A percentile compares a stretch with the other conserved stretches of the same genome.
Conservation (phyloP, 306 rosid species). For the Cucurbita pepo region DNA sequence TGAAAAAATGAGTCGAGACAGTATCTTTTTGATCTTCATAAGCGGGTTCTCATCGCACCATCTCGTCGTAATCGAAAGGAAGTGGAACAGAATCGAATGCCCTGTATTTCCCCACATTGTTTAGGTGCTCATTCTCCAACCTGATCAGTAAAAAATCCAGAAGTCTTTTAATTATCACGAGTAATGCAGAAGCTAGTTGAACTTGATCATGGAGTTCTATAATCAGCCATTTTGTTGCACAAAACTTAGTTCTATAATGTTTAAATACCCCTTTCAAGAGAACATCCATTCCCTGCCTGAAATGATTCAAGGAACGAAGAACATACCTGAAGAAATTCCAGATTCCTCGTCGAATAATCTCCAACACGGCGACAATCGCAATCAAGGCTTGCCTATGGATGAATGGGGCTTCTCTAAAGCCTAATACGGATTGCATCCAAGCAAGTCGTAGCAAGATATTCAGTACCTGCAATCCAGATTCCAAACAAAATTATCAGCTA, state of each 20-base stretch:
- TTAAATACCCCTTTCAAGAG: not conserved
- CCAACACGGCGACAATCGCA: slow-evolving; percentile 55
- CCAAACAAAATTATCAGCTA: not conserved
- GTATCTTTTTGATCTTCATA: slow-evolving; percentile 1
- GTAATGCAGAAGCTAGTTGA: not conserved
- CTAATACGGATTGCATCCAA: slow-evolving; percentile 67
- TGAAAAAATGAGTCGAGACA: not conserved
- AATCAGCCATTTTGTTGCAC: not conserved
- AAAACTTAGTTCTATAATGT: not conserved
- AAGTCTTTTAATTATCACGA: not conserved
- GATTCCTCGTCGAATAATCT: slow-evolving; percentile 71
- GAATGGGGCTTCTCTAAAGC: slow-evolving; percentile 33
- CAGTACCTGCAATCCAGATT: slow-evolving; percentile 30
- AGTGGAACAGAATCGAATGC: slow-evolving; percentile 69
- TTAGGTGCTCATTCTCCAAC: slow-evolving; percentile 53
- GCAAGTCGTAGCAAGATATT: slow-evolving; percentile 54
- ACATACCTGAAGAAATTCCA: slow-evolving; percentile 78
- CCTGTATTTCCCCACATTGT: slow-evolving; percentile 62
- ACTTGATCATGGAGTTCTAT: not conserved
- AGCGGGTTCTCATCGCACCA: not conserved
- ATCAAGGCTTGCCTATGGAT: slow-evolving; percentile 40
- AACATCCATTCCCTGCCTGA: not conserved
- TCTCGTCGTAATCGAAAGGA: slow-evolving; percentile 38
- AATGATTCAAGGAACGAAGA: not conserved
- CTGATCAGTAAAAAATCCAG: slow-evolving; percentile 13